phyloP scores from a whole-genome alignment of 331 rosid species.

The Cydonia oblonga region DNA sequence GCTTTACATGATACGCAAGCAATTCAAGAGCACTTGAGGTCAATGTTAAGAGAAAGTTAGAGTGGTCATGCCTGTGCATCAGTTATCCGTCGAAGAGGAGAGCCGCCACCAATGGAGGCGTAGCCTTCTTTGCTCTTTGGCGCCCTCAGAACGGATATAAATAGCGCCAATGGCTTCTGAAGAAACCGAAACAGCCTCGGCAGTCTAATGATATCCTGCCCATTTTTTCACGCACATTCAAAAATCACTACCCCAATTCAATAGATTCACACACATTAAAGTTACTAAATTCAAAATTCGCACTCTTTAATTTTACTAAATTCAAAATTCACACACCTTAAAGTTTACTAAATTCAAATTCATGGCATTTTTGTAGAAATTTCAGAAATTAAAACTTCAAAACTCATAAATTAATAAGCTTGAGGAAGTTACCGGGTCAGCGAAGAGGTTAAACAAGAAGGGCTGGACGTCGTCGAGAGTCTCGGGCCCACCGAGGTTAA shows the following conservation, averaged over 20 bases:
- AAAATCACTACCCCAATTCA: neutral
- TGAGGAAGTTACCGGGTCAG: constrained; percentile 70
- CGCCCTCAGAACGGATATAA: constrained; percentile 70
- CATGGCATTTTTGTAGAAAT: no score
- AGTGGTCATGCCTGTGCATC: constrained; percentile 65
- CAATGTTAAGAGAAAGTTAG: neutral
- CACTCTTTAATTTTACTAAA: no score
- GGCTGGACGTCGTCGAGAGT: constrained; percentile 97
- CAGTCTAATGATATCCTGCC: constrained; percentile 82
- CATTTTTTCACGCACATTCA: neutral
- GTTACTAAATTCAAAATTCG: no score
- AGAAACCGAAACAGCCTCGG: constrained; percentile 83
- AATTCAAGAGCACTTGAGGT: neutral
- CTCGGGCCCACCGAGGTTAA: constrained; percentile 97
- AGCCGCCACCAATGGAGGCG: constrained; percentile 95
- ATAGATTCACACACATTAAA: no score
- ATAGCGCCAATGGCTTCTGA: constrained; percentile 90
- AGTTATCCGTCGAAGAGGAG: constrained; percentile 82
- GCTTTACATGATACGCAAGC: neutral
- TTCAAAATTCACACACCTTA: no score
- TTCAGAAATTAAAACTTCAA: no score
- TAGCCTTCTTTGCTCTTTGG: constrained; percentile 97
- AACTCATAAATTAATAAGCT: no score
- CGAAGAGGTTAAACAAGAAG: constrained; percentile 85
- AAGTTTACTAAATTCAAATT: no score